Base-by-base conservation (phyloP, 768 basidiomycete genomes). In the Auriscalpium orientale region DNA sequence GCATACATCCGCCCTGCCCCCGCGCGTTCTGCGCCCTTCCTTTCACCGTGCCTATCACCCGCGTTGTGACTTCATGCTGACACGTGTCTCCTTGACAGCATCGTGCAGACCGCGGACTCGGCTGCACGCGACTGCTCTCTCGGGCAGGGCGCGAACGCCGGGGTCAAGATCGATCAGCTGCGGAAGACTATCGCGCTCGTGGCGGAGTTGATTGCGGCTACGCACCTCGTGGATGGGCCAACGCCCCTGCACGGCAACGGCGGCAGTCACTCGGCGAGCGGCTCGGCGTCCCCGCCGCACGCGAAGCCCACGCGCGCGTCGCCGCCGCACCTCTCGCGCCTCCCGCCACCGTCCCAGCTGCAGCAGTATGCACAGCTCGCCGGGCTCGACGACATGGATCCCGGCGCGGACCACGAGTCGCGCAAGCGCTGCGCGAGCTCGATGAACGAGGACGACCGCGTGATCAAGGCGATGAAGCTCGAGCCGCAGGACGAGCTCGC, bases 91-190 rank as follows among this genome's bases (percentile, higher is more conserved):
- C 44, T 45, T 53, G 35, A 10, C 63, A 85, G 84, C 67, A 83
- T 86, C 61, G 81, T 79, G 44, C 75, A 79, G 54, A 83, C 82
- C 15, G 83, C 83, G 40, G 74, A 77, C 53, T 79, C 80, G 46
- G 83, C 81, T 45, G 79, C 76, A 44, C 73, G 74, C 40, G 77
- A 77, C 36, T 83, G 79, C 58, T 71, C 71, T 33, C 58, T 67
- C 15, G 76, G 69, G n/a, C 76, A 79, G 59, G 74, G 74, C 50
- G 58, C 72, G 8, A 76, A 79, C 61, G 78, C 79, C 7, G 73
- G 73, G 43, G 73, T 66, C 33, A 79, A 78, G 62, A 77, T 84
- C 54, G 79, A 77, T 63, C 76, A 82, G 56, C 74, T 84, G 62
- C 81, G 72, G 64, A 75, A 76, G 64, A 77, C 79, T 37, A 78